These are phyloP conservation scores for Peronospora farinosa DNA, from an alignment of 352 stramenopile species.

Conservation along the genomic window DNA sequence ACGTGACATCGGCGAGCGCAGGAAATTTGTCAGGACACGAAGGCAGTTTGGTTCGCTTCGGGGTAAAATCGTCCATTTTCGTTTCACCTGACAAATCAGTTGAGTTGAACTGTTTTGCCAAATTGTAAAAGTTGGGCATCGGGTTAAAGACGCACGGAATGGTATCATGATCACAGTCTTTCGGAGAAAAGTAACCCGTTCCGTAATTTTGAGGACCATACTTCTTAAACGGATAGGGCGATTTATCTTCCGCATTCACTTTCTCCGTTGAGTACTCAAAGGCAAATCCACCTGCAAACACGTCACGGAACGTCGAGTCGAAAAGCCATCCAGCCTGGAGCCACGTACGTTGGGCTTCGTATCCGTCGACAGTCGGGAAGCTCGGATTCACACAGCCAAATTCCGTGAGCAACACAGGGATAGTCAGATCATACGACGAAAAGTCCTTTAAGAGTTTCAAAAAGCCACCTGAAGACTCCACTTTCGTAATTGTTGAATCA, in stretches of 20 bases:
- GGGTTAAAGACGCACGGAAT: constrained; percentile 56
- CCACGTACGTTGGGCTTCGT: constrained; percentile 50
- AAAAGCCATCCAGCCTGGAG: constrained; percentile 55
- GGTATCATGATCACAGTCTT: constrained; percentile 53
- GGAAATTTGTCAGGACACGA: constrained; percentile 34
- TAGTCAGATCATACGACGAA: constrained; percentile 47
- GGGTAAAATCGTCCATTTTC: constrained; percentile 30
- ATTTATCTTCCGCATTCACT: constrained; percentile 47
- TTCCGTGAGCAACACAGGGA: constrained; percentile 79
- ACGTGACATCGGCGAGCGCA: constrained; percentile 30
- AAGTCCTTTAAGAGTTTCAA: constrained; percentile 58
- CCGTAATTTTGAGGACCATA: constrained; percentile 73
- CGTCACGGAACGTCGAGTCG: constrained; percentile 37
- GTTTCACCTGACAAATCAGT: constrained; percentile 38
- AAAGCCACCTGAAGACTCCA: constrained; percentile 51
- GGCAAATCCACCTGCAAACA: constrained; percentile 64
- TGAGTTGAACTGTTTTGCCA: constrained; percentile 43
- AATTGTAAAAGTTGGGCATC: constrained; percentile 62
- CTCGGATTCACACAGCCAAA: constrained; percentile 72
- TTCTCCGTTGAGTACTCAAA: constrained; percentile 84
- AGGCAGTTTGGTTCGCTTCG: constrained; percentile 27
- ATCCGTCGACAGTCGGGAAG: constrained; percentile 62
- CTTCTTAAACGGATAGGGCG: constrained; percentile 65
- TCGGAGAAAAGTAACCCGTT: constrained; percentile 67
- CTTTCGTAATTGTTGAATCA: constrained; percentile 35